Percentiles rank a stretch among this genome's conserved stretches.
Evolutionary conservation across 1,139 yeast species (phyloP).

Genomic region (Yamadazyma buinensis): DNA sequence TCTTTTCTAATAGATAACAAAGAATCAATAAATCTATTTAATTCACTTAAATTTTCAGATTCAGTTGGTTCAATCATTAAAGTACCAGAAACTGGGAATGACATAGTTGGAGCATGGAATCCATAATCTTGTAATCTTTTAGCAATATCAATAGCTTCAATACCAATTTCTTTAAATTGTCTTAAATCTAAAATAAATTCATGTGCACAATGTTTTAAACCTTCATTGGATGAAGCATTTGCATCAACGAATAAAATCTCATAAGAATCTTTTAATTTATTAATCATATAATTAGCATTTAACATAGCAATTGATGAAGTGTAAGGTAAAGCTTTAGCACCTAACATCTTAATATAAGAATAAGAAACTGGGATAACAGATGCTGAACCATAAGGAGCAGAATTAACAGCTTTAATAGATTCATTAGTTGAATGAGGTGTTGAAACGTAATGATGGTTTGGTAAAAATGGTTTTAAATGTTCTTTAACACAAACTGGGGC

Average conservation of each 20-base stretch:
- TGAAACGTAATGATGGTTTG: constrained; percentile 61
- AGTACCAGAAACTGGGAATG: constrained; percentile 97
- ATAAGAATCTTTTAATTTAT: constrained; percentile 65
- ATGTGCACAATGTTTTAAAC: constrained; percentile 85
- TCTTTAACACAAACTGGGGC: constrained; percentile 94
- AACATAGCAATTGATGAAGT: constrained; percentile 87
- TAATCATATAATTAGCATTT: constrained; percentile 94
- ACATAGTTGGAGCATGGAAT: constrained; percentile 98
- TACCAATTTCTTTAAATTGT: constrained; percentile 73
- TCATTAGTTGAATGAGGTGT: constrained; percentile 53
- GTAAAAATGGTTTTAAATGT: constrained; percentile 80
- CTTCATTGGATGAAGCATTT: constrained; percentile 38
- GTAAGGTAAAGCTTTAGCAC: constrained; percentile 77
- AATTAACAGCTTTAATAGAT: constrained; percentile 75
- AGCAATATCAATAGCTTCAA: constrained; percentile 95
- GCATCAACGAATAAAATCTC: constrained; percentile 70
- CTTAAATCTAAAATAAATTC: constrained; percentile 92
- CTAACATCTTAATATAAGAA: constrained; percentile 92
- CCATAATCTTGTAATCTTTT: constrained; percentile 97
- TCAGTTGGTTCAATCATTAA: constrained; percentile 98
- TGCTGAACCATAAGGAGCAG: constrained; percentile 97
- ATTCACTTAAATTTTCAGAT: constrained; percentile 81
- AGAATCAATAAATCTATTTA: constrained; percentile 87
- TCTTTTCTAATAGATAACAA: constrained; percentile 80
- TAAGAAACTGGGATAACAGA: constrained; percentile 90